Percentiles rank a stretch among this genome's conserved stretches.
Conservation (phyloP, 1,284 basidiomycete genomes). For the Microbotryum violaceum region DNA sequence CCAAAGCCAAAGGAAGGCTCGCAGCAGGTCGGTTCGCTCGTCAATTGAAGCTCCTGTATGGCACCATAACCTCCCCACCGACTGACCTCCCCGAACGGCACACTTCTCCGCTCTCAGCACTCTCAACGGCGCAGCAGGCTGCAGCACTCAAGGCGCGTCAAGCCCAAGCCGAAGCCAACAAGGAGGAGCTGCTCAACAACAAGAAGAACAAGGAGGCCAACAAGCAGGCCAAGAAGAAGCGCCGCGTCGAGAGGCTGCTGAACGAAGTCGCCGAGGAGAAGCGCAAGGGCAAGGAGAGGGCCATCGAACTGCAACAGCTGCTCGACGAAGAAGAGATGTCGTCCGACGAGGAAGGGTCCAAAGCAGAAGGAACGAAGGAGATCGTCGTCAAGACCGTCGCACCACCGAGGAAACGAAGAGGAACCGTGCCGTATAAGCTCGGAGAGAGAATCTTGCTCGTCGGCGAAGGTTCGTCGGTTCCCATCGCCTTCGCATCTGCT, state of each 20-base stretch:
- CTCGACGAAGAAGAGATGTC: neutral
- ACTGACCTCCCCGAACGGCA: neutral
- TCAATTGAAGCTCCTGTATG: neutral
- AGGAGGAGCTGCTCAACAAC: neutral
- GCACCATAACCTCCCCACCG: neutral
- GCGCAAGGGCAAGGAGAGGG: slow-evolving; percentile 1
- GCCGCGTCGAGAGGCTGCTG: neutral
- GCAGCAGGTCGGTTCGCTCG: neutral
- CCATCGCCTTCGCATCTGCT: neutral
- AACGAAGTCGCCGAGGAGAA: neutral
- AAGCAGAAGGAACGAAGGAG: neutral
- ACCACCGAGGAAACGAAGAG: slow-evolving; percentile 36
- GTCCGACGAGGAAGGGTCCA: neutral
- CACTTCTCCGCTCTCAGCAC: neutral
- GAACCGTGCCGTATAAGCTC: slow-evolving; percentile 57
- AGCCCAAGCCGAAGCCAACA: neutral
- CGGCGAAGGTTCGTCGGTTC: slow-evolving; percentile 57
- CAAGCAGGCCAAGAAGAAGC: too few species aligned
- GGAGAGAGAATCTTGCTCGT: slow-evolving; percentile 77
- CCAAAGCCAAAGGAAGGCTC: slow-evolving; percentile 3
- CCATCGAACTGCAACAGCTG: neutral
- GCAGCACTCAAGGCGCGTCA: neutral
- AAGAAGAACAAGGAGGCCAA: neutral
- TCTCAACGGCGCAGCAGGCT: neutral
- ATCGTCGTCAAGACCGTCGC: neutral